Evolutionary conservation across 768 basidiomycete species (phyloP), one percentile per base, ranked within the genome.

Genomic region (Pleurotus djamor): DNA sequence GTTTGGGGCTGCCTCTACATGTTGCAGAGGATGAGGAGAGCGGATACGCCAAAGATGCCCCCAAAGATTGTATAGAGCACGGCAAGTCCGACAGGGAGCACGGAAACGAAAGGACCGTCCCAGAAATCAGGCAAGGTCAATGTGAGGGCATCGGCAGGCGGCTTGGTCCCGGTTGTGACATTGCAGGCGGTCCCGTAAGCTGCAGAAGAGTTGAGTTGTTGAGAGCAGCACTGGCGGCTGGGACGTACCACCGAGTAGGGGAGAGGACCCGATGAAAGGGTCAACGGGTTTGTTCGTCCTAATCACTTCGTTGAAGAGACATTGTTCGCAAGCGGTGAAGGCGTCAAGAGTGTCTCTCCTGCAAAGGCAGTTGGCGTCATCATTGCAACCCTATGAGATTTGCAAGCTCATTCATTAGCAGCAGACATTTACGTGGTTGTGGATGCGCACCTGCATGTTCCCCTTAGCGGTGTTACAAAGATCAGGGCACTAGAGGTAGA

Each of bases 221-320:
- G n/a, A 16, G 32, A 48, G 47, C 61, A 48, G 36, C 13, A 32
- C 35, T 16, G 35, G 5, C 50, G 8, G 43, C 6, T 32, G 12
- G 10, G 38, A 68, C 80, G 58, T 60, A 88, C 90, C 85, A 41
- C 66, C 69, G 44, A 91, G 71, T n/a, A 86, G 75, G 13, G 78
- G 68, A 51, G 79, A 77, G n/a, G 85, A 86, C 7, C 89, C 90
- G 4, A 81, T 83, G 13, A 77, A 75, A 52, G 76, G 71, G 68
- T 88, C 83, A 8, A 80, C 71, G 21, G 68, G 75, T 58, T 75
- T 67, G 66, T 86, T 86, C 37, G 72, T 71, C 7, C 66, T 65
- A 62, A 92, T 79, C 32, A 90, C 72, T 59, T 74, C 72, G 44
- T 71, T 68, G 66, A 88, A 85, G 79, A 88, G 81, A 76, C 89